Base-by-base conservation (phyloP, 129 eudicot genomes). In the Pittosporum tobira region DNA sequence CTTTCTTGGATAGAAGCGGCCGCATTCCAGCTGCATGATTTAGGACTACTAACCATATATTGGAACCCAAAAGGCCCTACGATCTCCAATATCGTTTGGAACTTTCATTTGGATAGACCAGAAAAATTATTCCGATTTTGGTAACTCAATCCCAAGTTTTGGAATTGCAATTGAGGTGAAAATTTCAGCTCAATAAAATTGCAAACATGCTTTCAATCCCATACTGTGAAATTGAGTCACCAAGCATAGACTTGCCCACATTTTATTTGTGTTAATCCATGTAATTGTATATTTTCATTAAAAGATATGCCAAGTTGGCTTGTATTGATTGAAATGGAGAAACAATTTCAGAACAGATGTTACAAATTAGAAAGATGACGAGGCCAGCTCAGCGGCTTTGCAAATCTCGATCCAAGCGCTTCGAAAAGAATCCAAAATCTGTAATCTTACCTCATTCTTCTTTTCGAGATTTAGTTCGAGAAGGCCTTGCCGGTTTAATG, bases 401-500 rank as follows among this genome's bases (percentile, higher is more conserved):
- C 51, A 23, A 37, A 25, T 26, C 48, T 60, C 67, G 21, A 48
- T 59, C 61, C 56, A 45, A 36, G 38, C 26, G 19, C 45, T 46
- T 6, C 1, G 54, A 31, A 22, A 26, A 51, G 48, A 31, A 65
- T 44, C 75, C 99, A 10, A 18, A 50, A 25, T 15, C 19, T 34
- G 55, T 22, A 20, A 47, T 44, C 50, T 48, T 31, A 63, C 56
- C 82, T 87, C 79, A 87, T 61, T 80, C 64, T 64, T 76, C 87
- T 75, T 87, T 86, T 67, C 73, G 79, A 70, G 76, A 78, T 79
- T 87, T 87, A 22, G 94, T 74, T 75, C 77, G 71, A 53, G 83
- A 53, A 4, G 96, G 91, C 67, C 75, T 87, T 67, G 96, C 73
- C 11, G 88, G 94, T 72, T 73, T 87, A 50, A 87, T 81, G 18